Conservation (phyloP, 768 basidiomycete genomes). For the Krasilnikovozyma curviuscula region DNA sequence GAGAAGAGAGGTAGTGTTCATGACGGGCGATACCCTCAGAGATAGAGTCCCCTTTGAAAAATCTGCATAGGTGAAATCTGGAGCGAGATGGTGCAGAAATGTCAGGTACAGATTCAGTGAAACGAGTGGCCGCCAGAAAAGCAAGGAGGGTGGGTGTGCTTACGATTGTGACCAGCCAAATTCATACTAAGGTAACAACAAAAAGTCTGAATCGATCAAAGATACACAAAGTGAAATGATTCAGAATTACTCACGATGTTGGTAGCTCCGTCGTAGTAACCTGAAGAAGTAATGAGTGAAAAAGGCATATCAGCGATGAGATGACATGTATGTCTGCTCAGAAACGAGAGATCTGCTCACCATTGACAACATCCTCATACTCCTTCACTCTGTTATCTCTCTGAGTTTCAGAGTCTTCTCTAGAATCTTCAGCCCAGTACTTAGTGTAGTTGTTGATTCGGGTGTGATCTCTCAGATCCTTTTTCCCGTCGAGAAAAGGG, state of each 20-base stretch:
- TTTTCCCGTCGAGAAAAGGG: conserved; percentile 15
- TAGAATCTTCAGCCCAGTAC: conserved; percentile 73
- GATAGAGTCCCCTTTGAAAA: neutral
- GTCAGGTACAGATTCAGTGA: neutral
- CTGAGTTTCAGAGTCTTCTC: conserved; percentile 44
- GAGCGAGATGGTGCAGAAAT: neutral
- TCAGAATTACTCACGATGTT: too few species aligned
- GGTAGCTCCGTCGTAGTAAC: conserved; percentile 93
- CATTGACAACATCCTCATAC: conserved; percentile 85
- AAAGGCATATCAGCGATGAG: neutral
- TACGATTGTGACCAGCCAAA: conserved; percentile 35
- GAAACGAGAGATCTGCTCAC: conserved; percentile 29
- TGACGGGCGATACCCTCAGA: conserved; percentile 50
- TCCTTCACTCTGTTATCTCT: conserved; percentile 53
- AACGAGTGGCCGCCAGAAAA: neutral
- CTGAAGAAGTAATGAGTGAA: conserved; percentile 26
- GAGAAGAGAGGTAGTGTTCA: conserved; percentile 83
- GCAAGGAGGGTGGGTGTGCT: neutral
- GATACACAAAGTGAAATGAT: too few species aligned
- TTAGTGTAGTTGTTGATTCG: conserved; percentile 39
- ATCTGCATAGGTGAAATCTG: neutral
- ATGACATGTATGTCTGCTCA: neutral
- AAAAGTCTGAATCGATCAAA: too few species aligned
- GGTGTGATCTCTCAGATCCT: conserved; percentile 6
- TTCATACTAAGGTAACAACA: too few species aligned